A percentile compares a stretch with the other conserved stretches of the same genome.
These are phyloP conservation scores for Lotmaria passim DNA, from an alignment of 208 protist genomes.

Conservation along the genomic window DNA sequence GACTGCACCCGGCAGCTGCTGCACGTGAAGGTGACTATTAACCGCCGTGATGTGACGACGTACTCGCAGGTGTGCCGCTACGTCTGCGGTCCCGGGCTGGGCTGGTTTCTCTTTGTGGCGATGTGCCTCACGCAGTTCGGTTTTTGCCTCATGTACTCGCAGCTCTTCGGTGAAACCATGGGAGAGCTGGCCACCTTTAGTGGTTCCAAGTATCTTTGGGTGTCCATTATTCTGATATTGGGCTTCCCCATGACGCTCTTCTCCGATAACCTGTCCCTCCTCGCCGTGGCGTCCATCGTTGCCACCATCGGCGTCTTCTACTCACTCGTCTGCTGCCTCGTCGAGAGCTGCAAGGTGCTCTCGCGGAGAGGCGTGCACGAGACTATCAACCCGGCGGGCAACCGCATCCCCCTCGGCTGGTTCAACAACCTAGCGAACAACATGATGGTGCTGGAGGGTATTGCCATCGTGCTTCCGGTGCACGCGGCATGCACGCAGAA, in stretches of 20 bases:
- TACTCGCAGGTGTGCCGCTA: constrained; percentile 74
- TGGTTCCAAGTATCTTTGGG: constrained; percentile 56
- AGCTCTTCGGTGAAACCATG: constrained; percentile 69
- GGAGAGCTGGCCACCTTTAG: constrained; percentile 40
- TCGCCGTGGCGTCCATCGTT: constrained; percentile 64
- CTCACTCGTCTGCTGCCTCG: constrained; percentile 52
- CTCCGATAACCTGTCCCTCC: constrained; percentile 61
- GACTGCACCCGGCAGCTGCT: constrained; percentile 79
- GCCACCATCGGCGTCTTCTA: constrained; percentile 72
- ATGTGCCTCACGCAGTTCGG: constrained; percentile 85
- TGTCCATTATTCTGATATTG: constrained; percentile 54
- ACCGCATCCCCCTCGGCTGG: constrained; percentile 49
- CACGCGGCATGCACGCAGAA: constrained; percentile 71
- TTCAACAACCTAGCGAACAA: constrained; percentile 79
- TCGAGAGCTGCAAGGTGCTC: constrained; percentile 31
- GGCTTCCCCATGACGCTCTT: constrained; percentile 69
- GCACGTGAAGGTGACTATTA: constrained; percentile 64
- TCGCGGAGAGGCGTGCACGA: constrained; percentile 23
- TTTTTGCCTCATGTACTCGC: constrained; percentile 86
- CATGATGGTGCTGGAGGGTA: constrained; percentile 84
- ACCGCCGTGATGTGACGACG: constrained; percentile 59
- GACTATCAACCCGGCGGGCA: constrained; percentile 33
- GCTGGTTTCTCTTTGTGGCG: constrained; percentile 69
- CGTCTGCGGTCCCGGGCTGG: constrained; percentile 54
- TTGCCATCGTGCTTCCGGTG: constrained; percentile 74